These are phyloP conservation scores for Chamaecyparis obtusa DNA, from an alignment of 75 land plant species.

Conservation along the genomic window DNA sequence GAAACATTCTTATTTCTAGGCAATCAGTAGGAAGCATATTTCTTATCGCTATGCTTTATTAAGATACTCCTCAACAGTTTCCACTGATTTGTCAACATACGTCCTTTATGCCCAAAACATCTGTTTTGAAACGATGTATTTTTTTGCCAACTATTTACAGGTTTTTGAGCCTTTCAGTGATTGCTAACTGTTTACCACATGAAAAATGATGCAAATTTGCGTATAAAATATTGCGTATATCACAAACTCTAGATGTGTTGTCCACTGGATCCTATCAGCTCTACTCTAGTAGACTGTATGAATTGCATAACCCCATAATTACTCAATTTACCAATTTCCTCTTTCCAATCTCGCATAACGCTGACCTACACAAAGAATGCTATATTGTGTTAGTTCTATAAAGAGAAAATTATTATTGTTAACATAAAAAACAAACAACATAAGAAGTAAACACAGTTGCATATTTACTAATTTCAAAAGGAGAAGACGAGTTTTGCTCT, in stretches of 20 bases:
- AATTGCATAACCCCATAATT: not conserved
- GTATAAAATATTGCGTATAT: not conserved
- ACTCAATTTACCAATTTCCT: not conserved
- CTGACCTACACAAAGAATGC: not conserved
- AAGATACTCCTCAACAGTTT: not conserved
- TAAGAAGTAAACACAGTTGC: not conserved
- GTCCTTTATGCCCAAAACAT: not conserved
- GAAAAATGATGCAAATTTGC: not conserved
- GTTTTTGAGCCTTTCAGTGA: not conserved
- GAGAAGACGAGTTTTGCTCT: not conserved
- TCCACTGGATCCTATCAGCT: not conserved
- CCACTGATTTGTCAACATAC: not conserved
- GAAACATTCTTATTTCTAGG: not conserved
- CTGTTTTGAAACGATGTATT: not conserved
- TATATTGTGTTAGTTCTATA: not conserved
- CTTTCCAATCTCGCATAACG: not conserved
- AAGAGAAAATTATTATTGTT: not conserved
- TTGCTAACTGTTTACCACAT: not conserved
- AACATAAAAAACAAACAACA: not conserved
- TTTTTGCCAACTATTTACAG: not conserved
- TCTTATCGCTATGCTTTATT: not conserved
- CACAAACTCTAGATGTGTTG: not conserved
- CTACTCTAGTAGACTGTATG: not conserved
- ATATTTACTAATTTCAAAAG: not conserved
- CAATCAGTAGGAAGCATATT: not conserved